These are phyloP conservation scores for Fusarium concolor DNA, from an alignment of 2,329 filamentous ascomycete species.

Conservation along the genomic window DNA sequence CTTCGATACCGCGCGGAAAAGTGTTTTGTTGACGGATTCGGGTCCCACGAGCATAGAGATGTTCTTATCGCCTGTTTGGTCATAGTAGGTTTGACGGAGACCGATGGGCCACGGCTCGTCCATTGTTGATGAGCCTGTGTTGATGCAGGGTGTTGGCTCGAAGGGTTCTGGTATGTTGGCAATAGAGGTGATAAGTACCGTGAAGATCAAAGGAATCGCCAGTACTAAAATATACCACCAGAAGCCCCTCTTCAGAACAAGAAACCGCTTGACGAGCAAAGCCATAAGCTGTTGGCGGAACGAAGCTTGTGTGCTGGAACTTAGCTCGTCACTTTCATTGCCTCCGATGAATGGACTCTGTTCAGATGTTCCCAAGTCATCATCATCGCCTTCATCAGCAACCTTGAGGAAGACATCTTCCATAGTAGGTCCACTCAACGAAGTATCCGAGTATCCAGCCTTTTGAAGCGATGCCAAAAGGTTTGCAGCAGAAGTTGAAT, in stretches of 20 bases:
- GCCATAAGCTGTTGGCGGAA: not conserved
- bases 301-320: not conserved
- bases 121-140: not conserved
- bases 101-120: not conserved
- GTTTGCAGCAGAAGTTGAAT: conserved; percentile 4
- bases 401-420: conserved; percentile 25
- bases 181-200: not conserved
- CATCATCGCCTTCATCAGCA: conserved; percentile 1
- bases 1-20: not conserved
- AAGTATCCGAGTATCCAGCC: not conserved
- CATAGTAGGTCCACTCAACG: conserved; percentile 17
- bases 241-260: not conserved
- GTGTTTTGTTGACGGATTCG: not conserved
- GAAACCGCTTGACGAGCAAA: not conserved
- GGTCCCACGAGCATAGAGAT: not conserved
- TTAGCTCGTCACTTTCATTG: not conserved
- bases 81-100: not conserved
- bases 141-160: not conserved
- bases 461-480: not conserved
- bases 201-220: not conserved
- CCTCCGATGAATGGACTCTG: not conserved
- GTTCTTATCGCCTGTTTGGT: not conserved
- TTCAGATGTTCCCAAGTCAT: not conserved
- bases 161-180: not conserved
- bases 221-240: conserved; percentile 2